Base-by-base conservation (phyloP, 2,329 filamentous ascomycete genomes). In the Alternaria sp. region DNA sequence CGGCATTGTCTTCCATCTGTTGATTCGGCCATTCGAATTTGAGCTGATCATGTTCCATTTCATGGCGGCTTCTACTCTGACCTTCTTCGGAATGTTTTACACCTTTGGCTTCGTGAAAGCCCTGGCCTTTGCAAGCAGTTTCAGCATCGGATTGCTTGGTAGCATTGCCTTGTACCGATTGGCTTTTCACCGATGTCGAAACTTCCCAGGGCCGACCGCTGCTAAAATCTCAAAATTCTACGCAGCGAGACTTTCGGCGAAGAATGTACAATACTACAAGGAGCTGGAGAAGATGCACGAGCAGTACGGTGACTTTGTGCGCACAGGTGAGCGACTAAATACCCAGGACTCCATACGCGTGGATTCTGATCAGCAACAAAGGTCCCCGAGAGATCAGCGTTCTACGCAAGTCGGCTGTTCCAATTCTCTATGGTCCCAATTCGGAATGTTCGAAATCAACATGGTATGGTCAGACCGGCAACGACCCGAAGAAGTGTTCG, bases 231-330 rank as follows among this genome's bases (percentile, higher is more conserved):
- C 68, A 7, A 70, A 67, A 5, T 72, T 78, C 38, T 76, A 77
- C 27, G 67, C 66, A 14, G 66, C 72, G 1, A 58, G 56, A 7
- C 60, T 75, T n/a, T 60, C 66, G 7, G 72, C 72, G 22, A 73
- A 73, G 41, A 57, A 70, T 32, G 57, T 69, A 3, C 62, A 75
- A 34, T 78, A 76, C 52, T 69, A 74, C 57, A 67, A 72, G 38
- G 70, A 75, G 28, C 25, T 77, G 8, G 67, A 62, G 5, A 65
- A 64, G 38, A 57, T 78, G 57, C 77, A 79, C 54, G 48, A 62
- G 0, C 55, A 67, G 36, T 78, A 79, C 60, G 77, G 78, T 22
- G 72, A 78, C 44, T 72, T 77, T 61, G 71, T 79, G 6, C 71
- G 75, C 28, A 74, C 71, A 10, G 78, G 78, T 76, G 62, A 61